Base-by-base conservation (phyloP, 2,329 filamentous ascomycete species). In the Cladosporium velox region DNA sequence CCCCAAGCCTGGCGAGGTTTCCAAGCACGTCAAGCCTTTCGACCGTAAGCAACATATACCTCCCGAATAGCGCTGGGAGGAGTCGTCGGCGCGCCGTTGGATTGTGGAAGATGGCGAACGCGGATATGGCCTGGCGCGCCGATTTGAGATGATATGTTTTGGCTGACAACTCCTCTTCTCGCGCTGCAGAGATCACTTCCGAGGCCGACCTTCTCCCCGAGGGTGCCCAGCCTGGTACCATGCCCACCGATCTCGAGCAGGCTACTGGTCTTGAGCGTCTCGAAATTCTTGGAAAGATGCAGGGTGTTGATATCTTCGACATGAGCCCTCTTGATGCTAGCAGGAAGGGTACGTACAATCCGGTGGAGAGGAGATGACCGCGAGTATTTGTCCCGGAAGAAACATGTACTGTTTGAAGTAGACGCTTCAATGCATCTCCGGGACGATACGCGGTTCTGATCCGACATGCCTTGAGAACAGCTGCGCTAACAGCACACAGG, bases 261-360 rank as follows among this genome's bases (percentile, higher is more conserved):
- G 84, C 95, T 67, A 98, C 95, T 74, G 95, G 95, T 91, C 87
- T 98, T 68, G 95, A 99, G 86, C 93, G 95, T 88, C 88, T 99
- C 74, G 95, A 99, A 84, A 95, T 99, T 77, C 86, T 99, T 79
- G 95, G 95, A 83, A 99, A 99, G 89, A 97, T 98, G 91, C 92
- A 98, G 86, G 93, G 95, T 72, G 85, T 97, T 76, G 95, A 99
- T 79, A 86, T 98, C 79, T 99, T 99, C 85, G 93, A 99, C 84
- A 97, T 98, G 95, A 90, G 88, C 82, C 95, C 95, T 70, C 88
- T 99, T 75, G 95, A 98, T 80, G 86, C 94, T 70, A 95, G 91
- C 80, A 90, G 95, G 78, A 87, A 87, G 81, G 94, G 94, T 91
- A 85, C 71, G 84, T 64, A 64, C 35, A 64, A 18, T 5, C 8